Evolutionary conservation across 345 rosid species (phyloP).

Genomic region (Eucalyptus rudis): DNA sequence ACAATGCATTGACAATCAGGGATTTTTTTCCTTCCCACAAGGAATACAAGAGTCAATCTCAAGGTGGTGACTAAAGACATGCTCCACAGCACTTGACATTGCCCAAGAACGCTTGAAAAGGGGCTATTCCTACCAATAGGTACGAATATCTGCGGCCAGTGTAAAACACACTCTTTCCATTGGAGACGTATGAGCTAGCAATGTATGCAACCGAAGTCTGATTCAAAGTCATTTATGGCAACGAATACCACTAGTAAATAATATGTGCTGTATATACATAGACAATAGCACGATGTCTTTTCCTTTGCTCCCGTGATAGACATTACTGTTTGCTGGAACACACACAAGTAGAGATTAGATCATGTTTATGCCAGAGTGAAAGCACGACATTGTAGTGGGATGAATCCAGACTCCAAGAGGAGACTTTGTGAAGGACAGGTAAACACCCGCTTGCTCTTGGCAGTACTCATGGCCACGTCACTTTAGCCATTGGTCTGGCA

Average conservation of each 20-base stretch:
- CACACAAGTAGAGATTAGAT: neutral
- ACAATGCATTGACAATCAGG: neutral
- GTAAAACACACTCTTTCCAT: neutral
- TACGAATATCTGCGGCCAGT: neutral
- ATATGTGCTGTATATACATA: neutral
- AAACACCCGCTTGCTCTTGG: neutral
- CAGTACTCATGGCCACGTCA: neutral
- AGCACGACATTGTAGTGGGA: neutral
- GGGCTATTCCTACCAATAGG: neutral
- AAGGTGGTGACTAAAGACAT: neutral
- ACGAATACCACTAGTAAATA: no score
- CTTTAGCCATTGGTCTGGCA: neutral
- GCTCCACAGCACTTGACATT: neutral
- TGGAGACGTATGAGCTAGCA: neutral
- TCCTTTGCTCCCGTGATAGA: neutral
- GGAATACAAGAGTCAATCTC: neutral
- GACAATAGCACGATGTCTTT: neutral
- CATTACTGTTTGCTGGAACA: neutral
- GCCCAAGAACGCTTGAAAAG: neutral
- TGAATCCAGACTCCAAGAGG: neutral
- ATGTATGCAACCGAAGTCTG: neutral
- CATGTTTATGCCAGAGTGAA: neutral
- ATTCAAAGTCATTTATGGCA: neutral
- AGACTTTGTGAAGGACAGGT: neutral
- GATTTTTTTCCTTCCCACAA: neutral